Base-by-base conservation (phyloP, 805 yeast species). In the Torulaspora quercuum region DNA sequence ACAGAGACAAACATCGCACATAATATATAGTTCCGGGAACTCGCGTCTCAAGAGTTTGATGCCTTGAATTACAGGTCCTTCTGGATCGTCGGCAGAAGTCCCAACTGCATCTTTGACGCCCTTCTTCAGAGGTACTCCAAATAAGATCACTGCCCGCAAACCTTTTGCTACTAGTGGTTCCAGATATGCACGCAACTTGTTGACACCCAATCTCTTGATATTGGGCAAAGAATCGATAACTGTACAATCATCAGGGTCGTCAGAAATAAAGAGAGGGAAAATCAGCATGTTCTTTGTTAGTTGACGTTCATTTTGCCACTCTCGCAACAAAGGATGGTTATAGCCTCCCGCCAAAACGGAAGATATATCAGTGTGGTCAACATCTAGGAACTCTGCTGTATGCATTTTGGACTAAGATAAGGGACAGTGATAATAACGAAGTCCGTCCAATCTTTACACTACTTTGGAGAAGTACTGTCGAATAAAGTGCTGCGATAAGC, bases 1-100 rank as follows among this genome's bases (percentile, higher is more conserved):
- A 68, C 98, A 92, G 35, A 92, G 67, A 63, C 98, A 92, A 16
- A 90, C 97, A 57, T 92, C 98, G 56, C 95, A 84, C 74, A 88
- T 78, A 46, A 92, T 76, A 60, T 80, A 90, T 41, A 92, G 71
- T 17, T 76, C 82, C 4, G 98, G 97, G 66, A 84, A 89, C 10
- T 73, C 64, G 28, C 62, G 45, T 42, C 72, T 72, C 37, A 92
- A 70, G 2, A 75, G 69, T 55, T 78, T 81, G 51, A 84, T 80
- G 13, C 90, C 83, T 44, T 62, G 72, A 48, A 92, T 89, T 2
- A 92, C 97, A 2, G 98, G 97, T 0, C 97, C 97, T 21, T 85
- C 74, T 24, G 96, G 95, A 61, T 88, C 95, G 61, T 92, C 97
- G 2, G 98, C 98, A 29, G 87, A 75, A 2, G 95, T 76, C 6